Evolutionary conservation across 768 basidiomycete species (phyloP), one percentile per base, ranked within the genome.

Genomic region (Gymnopilus dilepis): DNA sequence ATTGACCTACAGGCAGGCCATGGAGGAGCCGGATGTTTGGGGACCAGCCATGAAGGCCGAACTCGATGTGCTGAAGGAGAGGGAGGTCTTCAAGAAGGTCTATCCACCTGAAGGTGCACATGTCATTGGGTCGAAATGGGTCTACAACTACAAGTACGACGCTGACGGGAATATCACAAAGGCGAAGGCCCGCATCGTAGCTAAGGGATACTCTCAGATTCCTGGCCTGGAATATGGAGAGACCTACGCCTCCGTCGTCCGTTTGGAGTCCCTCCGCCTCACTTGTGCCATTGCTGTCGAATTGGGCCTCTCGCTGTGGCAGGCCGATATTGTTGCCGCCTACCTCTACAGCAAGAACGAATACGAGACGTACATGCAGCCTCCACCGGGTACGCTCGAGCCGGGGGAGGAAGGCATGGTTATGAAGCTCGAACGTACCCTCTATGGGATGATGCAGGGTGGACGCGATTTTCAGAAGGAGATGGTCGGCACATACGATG

Each of bases 101-200:
- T 43, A 41, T 7, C 13, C 55, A 13, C 63, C 59, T 9, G 15
- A 19, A n/a, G 63, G 59, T 2, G 40, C 45, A 19, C 57, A 59
- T 17, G 24, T 59, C 1, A 61, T 65, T n/a, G 28, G 52, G 41
- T 22, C 31, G 0, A 2, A 38, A 6, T 64, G 56, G 63, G 42
- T 57, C 3, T 64, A 40, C 24, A 38, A 12, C 6, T 19, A 55
- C n/a, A 81, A 81, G 58, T 58, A 57, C 21, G 66, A 77, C 43
- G 60, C 58, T 0, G 47, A 70, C 8, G 78, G 78, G 13, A 63
- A 59, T 0, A 45, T 77, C 9, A 57, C 37, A 1, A 56, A 59
- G 0, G 66, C 70, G 60, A 80, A 81, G 61, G 81, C 78, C 0
- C 52, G 77, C 0, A 67, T 84, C 0, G 80, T 84, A 0, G 78